phyloP scores from a whole-genome alignment of 306 rosid species.

The Vigna trinervia region DNA sequence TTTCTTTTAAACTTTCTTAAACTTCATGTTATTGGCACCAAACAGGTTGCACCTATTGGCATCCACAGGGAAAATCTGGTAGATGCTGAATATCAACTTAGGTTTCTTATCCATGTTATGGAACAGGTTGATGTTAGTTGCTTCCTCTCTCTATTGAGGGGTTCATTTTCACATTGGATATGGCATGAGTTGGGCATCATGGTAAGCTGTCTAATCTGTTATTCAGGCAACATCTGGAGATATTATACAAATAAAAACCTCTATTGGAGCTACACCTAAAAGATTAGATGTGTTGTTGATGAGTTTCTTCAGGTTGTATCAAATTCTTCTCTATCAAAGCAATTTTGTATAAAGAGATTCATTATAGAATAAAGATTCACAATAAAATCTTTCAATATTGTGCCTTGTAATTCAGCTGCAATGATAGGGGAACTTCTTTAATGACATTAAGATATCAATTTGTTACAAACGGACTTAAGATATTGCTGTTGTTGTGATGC shows the following conservation, averaged over 20 bases:
- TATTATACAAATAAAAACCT: constrained; percentile 16
- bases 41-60: constrained; percentile 89
- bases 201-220: constrained; percentile 58
- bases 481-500: constrained; percentile 42
- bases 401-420: constrained; percentile 10
- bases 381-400: background rate
- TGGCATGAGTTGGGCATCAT: constrained; percentile 79
- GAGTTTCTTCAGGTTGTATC: constrained; percentile 6
- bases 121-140: constrained; percentile 59
- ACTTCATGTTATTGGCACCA: constrained; percentile 38
- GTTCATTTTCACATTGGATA: constrained; percentile 88
- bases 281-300: constrained; percentile 7
- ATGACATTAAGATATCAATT: constrained; percentile 17
- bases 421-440: constrained; percentile 23
- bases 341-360: background rate
- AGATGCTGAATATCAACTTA: constrained; percentile 90
- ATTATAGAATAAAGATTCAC: background rate
- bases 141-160: constrained; percentile 76
- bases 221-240: constrained; percentile 16
- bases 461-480: constrained; percentile 5
- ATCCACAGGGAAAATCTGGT: constrained; percentile 68
- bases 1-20: constrained; percentile 21
- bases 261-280: constrained; percentile 7
- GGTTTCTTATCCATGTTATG: constrained; percentile 72
- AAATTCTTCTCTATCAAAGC: background rate